phyloP scores from a whole-genome alignment of 495 filamentous ascomycete species.

The Hyaloscypha variabilis region DNA sequence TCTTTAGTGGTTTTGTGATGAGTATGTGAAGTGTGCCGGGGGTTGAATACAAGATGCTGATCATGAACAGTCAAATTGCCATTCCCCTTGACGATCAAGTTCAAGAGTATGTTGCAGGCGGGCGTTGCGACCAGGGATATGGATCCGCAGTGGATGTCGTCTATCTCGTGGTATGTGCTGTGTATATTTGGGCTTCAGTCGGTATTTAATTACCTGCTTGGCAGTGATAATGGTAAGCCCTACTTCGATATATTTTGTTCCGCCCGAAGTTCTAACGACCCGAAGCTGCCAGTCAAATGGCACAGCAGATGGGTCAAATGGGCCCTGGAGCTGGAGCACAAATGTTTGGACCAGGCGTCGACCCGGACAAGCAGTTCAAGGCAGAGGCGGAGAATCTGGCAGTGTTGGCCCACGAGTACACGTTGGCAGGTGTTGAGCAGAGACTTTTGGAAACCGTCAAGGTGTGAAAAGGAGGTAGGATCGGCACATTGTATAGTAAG shows the following conservation, averaged over 20 bases:
- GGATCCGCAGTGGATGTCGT: conserved; percentile 97
- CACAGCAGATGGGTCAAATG: conserved; percentile 88
- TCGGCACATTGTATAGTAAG: not conserved
- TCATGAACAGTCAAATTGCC: conserved; percentile 82
- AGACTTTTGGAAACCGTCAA: conserved; percentile 66
- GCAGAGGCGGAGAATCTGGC: conserved; percentile 94
- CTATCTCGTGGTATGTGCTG: conserved; percentile 97
- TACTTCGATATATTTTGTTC: not conserved
- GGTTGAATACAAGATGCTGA: conserved; percentile 18
- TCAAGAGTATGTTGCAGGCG: conserved; percentile 98
- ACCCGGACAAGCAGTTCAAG: conserved; percentile 90
- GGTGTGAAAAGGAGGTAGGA: conserved; percentile 28
- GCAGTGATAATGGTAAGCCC: conserved; percentile 86
- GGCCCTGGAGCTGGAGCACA: conserved; percentile 64
- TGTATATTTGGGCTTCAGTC: conserved; percentile 95
- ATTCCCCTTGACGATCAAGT: conserved; percentile 95
- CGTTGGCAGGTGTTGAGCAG: conserved; percentile 84
- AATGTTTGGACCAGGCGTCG: conserved; percentile 83
- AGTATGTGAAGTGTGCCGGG: conserved; percentile 56
- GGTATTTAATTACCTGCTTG: conserved; percentile 96
- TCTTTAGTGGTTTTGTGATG: conserved; percentile 97
- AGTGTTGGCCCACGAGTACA: conserved; percentile 89
- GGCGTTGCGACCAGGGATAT: conserved; percentile 94
- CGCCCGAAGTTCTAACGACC: not conserved
- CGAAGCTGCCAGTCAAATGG: conserved; percentile 89